Base-by-base conservation (phyloP, 1,284 basidiomycete species). In the Apiotrichum akiyoshidainum region DNA sequence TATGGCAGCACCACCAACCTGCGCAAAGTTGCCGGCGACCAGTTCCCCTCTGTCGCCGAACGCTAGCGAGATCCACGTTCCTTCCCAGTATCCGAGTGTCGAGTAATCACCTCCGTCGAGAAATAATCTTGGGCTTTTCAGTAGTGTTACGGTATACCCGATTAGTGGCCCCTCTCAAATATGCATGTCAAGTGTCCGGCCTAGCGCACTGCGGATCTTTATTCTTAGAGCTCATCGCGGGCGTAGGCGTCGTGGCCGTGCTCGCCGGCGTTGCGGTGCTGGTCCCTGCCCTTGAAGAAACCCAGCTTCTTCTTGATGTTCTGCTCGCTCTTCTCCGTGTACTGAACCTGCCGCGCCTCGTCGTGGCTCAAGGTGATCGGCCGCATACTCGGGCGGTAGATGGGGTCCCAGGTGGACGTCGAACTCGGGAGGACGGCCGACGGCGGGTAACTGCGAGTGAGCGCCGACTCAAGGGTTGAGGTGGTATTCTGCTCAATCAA, bases 321-420 rank as follows among this genome's bases (percentile, higher is more conserved):
- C n/a, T 16, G n/a, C 42, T n/a, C 42, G 19, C 40, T 14, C 42
- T 40, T 58, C 46, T 17, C 57, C 59, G 47, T 67, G 33, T 64
- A 59, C 51, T 69, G 64, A 52, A 72, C 72, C 52, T 70, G 46
- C 42, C 59, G 60, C 5, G 62, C 54, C 51, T 71, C 69, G 64
- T 76, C 73, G 39, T 70, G 62, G 1, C 59, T 57, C 16, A 73
- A 59, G 7, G 70, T 76, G 54, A 78, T 71, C 0, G 77, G 72
- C 35, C 75, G 57, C 44, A 75, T 75, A 2, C 69, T 63, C 0
- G 76, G 77, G 34, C 74, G 69, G 54, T 61, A 61, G 41, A 78
- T 65, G 13, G 68, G 69, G 55, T 78, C 74, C 71, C 72, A 78
- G 14, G 69, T 72, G 17, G 66, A 53, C 9, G 66, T 66, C 4